phyloP scores from a whole-genome alignment of 1,139 yeast genomes.

The Scheffersomyces stambukii region DNA sequence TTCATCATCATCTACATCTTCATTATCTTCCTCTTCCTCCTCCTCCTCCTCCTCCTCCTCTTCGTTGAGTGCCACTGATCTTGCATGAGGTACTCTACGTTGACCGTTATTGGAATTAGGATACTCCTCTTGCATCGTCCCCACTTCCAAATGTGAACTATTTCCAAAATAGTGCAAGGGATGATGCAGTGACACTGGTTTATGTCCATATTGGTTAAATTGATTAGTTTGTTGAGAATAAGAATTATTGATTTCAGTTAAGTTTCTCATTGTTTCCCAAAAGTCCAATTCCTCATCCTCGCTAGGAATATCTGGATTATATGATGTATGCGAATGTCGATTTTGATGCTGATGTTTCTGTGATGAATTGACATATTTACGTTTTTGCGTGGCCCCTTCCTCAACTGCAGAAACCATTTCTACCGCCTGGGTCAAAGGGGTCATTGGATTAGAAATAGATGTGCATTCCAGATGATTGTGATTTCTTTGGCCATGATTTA shows the following conservation, averaged over 20 bases:
- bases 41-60: constrained; percentile 6
- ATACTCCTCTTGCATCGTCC: constrained; percentile 1
- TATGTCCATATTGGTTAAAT: constrained; percentile 9
- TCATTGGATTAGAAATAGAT: constrained; percentile 22
- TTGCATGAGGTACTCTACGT: constrained; percentile 3
- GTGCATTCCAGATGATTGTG: constrained; percentile 7
- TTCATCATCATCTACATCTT: constrained; percentile 11
- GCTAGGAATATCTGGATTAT: constrained; percentile 14
- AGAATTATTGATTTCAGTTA: constrained; percentile 27
- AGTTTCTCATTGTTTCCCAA: constrained; percentile 65
- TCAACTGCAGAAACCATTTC: constrained; percentile 39
- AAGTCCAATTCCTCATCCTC: constrained; percentile 47
- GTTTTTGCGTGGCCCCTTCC: constrained; percentile 8
- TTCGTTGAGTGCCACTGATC: constrained; percentile 2
- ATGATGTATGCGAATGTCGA: too few species aligned
- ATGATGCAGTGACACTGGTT: constrained; percentile 48
- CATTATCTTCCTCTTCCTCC: constrained; percentile 6
- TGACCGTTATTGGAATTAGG: constrained; percentile 4
- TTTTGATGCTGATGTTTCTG: constrained; percentile 1
- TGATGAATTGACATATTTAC: constrained; percentile 9
- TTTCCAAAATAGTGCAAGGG: constrained; percentile 21
- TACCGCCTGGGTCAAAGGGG: constrained; percentile 44
- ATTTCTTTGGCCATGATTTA: constrained; percentile 21
- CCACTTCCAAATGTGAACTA: too few species aligned
- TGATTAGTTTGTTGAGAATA: constrained; percentile 8